Base-by-base conservation (phyloP, 768 basidiomycete genomes). In the Kwoniella pini region DNA sequence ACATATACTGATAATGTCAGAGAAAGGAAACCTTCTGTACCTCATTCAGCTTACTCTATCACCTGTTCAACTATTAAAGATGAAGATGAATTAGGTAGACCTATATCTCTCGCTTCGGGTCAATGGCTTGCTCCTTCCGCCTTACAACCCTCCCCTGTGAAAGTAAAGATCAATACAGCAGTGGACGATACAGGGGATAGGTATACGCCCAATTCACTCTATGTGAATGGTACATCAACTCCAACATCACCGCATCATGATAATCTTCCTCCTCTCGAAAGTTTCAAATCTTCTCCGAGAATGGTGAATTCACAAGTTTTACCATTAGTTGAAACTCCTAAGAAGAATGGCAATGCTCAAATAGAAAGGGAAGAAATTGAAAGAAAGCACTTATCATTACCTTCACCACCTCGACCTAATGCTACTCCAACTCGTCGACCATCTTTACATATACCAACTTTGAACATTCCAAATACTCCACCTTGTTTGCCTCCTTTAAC, bases 1-100 rank as follows among this genome's bases (percentile, higher is more conserved):
- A 28, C 51, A 1, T 15, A 17, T 28, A 22, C 31, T 26, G 15
- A 21, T n/a, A 40, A 56, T 13, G 40, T 21, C 22, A 46, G 54
- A 21, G n/a, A 21, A n/a, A n/a, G 50, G 22, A 61, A 61, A 39
- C 60, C 60, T 12, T 63, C 62, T 6, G 57, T 67, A 43, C 65
- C 65, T 2, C 36, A 46, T n/a, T 63, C 65, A 15, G 54, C 62
- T 12, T 39, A 27, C 17, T 62, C 61, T 17, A 49, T 31, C 30
- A 52, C 59, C 9, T 63, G 52, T 36, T 50, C 48, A 7, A 51
- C 50, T 22, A 45, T 42, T 3, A 33, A 12, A 4, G 36, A 43
- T 13, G 45, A 55, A 19, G 56, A 33, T 11, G 51, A 55, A 4
- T 27, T 52, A n/a, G 51, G 49, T n/a, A 28, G 39, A 51, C 33